These are phyloP conservation scores for Aquilaria sinensis DNA, from an alignment of 345 rosid species.

Conservation along the genomic window DNA sequence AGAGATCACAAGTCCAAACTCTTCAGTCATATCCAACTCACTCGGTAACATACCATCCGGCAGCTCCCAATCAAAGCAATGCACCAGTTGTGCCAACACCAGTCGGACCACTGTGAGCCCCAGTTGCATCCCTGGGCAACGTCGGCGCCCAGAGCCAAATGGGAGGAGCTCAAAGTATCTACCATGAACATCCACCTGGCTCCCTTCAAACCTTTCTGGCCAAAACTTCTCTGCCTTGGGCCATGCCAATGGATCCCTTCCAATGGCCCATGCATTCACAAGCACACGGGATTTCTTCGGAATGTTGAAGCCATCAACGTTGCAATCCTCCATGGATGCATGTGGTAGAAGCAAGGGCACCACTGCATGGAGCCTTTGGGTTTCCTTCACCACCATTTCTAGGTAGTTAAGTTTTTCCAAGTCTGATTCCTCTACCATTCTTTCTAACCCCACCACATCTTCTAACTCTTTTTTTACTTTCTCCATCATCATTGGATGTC, in stretches of 20 bases:
- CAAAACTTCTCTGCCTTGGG: constrained; percentile 23
- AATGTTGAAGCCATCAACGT: constrained; percentile 21
- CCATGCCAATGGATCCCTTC: constrained; percentile 33
- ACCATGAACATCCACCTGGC: constrained; percentile 24
- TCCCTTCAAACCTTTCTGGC: constrained; percentile 37
- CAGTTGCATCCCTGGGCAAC: constrained; percentile 38
- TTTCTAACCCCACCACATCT: constrained; percentile 25
- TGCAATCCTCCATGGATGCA: constrained; percentile 26
- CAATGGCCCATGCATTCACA: constrained; percentile 33
- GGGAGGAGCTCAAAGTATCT: constrained; percentile 38
- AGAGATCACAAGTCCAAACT: constrained; percentile 18
- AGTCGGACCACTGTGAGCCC: constrained; percentile 23
- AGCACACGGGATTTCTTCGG: constrained; percentile 25
- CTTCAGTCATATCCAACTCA: constrained; percentile 8
- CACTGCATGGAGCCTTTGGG: constrained; percentile 39
- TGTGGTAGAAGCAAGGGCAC: constrained; percentile 30
- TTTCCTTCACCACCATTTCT: constrained; percentile 40
- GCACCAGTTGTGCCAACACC: constrained; percentile 35
- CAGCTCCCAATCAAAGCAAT: constrained; percentile 49
- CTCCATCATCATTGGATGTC: constrained; percentile 24
- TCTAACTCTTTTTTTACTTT: constrained; percentile 37
- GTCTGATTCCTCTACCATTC: constrained; percentile 43
- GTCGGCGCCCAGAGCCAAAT: constrained; percentile 37
- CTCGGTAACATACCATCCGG: constrained; percentile 15
- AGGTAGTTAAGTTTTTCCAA: constrained; percentile 24